These are phyloP conservation scores for Yamagishiella unicocca DNA, from an alignment of 139 green algal species.

Conservation along the genomic window DNA sequence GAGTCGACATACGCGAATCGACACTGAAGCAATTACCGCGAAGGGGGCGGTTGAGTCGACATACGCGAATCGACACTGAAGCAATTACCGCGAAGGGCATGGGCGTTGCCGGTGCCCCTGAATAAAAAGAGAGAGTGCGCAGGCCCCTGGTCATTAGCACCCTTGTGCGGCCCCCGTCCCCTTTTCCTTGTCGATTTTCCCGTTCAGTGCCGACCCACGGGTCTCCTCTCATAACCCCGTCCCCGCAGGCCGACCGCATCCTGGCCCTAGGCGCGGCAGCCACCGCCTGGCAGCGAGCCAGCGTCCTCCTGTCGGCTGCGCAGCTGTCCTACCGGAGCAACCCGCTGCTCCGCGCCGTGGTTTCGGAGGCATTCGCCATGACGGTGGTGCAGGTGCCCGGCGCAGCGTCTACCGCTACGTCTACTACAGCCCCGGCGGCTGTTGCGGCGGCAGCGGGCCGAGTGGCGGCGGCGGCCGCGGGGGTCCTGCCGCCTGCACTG, in stretches of 20 bases:
- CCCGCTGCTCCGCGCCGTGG: slow-evolving; percentile 19
- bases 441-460: background rate
- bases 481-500: background rate
- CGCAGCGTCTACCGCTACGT: background rate
- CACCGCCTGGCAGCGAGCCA: slow-evolving; percentile 32
- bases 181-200: background rate
- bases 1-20: too few species aligned
- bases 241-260: background rate
- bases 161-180: too few species aligned
- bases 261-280: background rate
- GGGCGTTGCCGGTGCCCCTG: too few species aligned
- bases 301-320: background rate
- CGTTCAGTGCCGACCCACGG: too few species aligned
- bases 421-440: background rate
- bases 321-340: background rate
- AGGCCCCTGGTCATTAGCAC: too few species aligned
- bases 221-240: background rate
- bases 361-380: background rate
- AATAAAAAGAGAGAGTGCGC: too few species aligned
- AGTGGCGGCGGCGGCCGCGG: background rate
- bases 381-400: background rate
- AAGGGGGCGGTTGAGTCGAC: too few species aligned
- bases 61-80: too few species aligned
- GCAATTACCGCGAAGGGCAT: too few species aligned
- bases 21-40: too few species aligned